Base-by-base conservation (phyloP, 78 protist genomes). In the Blattamonas nauphoetae region DNA sequence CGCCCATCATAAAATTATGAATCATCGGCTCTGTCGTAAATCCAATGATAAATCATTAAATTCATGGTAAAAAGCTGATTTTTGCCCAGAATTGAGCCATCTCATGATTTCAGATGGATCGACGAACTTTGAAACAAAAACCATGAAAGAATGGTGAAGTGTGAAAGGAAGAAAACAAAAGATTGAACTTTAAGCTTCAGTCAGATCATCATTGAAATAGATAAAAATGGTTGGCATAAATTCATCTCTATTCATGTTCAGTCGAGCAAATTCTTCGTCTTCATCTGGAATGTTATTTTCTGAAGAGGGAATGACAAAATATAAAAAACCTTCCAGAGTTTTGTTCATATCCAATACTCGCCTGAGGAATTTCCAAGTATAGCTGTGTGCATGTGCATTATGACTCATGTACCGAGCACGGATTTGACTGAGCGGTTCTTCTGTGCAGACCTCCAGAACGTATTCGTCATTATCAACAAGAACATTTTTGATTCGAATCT, bases 161-260 rank as follows among this genome's bases (percentile, higher is more conserved):
- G n/a, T n/a, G n/a, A n/a, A n/a, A n/a, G n/a, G n/a, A n/a, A n/a
- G n/a, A n/a, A n/a, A n/a, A n/a, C n/a, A n/a, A n/a, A n/a, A n/a
- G n/a, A n/a, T n/a, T n/a, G n/a, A n/a, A n/a, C n/a, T 85, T 44
- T 43, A 86, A 0, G 83, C 82, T 1, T 87, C 90, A 0, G 94
- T 88, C 45, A 88, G 93, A 43, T 92, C 92, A 43, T 92, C 93
- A 55, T 89, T 89, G 80, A 77, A 93, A 79, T 93, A 93, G 5
- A 93, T 46, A 85, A 89, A 90, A 35, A 93, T 0, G 38, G 88
- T 85, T 3, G 95, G 95, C 11, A 78, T 0, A 86, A 45, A 90
- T 34, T n/a, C 3, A 41, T 46, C 81, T n/a, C 45, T 78, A 78
- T 83, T 80, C 81, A 93, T 29, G 5, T 79, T 87, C 1, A 90